Conservation (phyloP, 768 basidiomycete genomes). For the Tephrocybe sp. region DNA sequence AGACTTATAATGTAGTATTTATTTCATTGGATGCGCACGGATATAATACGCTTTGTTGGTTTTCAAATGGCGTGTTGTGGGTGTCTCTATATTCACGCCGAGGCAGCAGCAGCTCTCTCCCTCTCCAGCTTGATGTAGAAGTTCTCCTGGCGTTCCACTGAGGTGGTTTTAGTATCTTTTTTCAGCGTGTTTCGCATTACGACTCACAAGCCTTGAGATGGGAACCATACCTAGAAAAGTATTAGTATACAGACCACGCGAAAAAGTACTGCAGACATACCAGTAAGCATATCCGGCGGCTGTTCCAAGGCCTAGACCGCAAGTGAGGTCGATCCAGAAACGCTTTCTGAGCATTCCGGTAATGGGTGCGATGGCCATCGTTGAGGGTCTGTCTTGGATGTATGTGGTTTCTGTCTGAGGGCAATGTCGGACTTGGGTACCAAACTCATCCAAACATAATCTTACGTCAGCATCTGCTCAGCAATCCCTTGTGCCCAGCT, state of each 20-base stretch:
- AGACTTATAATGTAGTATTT: conserved; percentile 20
- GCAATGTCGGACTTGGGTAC: conserved; percentile 33
- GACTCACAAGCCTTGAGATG: conserved; percentile 77
- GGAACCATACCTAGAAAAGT: conserved; percentile 69
- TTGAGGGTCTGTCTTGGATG: conserved; percentile 19
- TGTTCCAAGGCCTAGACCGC: conserved; percentile 75
- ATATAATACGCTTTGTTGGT: conserved; percentile 14
- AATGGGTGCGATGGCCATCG: conserved; percentile 88
- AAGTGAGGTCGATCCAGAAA: conserved; percentile 82
- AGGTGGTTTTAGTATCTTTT: background rate
- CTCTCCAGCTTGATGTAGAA: conserved; percentile 86
- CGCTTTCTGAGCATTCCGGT: conserved; percentile 92
- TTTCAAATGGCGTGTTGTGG: conserved; percentile 2
- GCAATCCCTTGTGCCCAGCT: conserved; percentile 25
- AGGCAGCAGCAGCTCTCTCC: conserved; percentile 39
- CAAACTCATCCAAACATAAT: conserved; percentile 20
- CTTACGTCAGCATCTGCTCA: conserved; percentile 21
- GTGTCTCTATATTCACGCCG: conserved; percentile 13
- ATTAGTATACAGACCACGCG: conserved; percentile 16
- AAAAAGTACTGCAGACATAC: conserved; percentile 44
- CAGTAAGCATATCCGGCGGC: conserved; percentile 80
- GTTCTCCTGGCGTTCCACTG: conserved; percentile 82
- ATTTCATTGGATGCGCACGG: conserved; percentile 17
- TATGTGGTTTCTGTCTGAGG: conserved; percentile 29
- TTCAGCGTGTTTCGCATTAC: background rate